Evolutionary conservation across 805 yeast genomes (phyloP).

Genomic region (Candida coquimbonensis): DNA sequence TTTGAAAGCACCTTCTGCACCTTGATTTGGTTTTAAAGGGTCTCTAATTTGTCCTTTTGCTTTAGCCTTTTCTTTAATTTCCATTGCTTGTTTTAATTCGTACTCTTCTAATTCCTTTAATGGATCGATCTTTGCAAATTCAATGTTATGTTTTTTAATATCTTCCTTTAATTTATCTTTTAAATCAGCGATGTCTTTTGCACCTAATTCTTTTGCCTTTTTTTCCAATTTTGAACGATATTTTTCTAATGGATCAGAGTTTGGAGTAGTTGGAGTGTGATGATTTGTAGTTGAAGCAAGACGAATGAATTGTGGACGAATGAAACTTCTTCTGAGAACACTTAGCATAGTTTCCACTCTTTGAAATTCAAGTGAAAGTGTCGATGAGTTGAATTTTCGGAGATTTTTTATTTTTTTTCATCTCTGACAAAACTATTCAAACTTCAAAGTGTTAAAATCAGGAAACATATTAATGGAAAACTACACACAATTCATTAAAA

Average conservation of each 20-base stretch:
- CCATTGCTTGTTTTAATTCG: constrained; percentile 29
- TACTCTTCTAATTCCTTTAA: constrained; percentile 56
- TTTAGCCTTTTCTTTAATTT: constrained; percentile 21
- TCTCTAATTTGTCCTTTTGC: constrained; percentile 24
- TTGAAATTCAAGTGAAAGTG: too few species aligned
- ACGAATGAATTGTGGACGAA: neutral
- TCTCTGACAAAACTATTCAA: too few species aligned
- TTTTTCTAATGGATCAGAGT: constrained; percentile 16
- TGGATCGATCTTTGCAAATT: constrained; percentile 61
- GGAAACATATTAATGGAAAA: too few species aligned
- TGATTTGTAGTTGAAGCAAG: constrained; percentile 5
- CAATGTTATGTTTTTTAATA: constrained; percentile 47
- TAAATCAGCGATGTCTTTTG: constrained; percentile 47
- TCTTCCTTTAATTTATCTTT: constrained; percentile 55
- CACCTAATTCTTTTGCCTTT: constrained; percentile 37
- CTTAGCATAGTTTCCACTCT: neutral
- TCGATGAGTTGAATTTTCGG: too few species aligned
- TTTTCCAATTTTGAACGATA: constrained; percentile 31
- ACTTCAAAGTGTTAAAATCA: too few species aligned
- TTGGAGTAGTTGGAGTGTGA: neutral
- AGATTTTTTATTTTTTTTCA: too few species aligned
- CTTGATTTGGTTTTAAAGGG: constrained; percentile 30
- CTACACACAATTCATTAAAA: too few species aligned
- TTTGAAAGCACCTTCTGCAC: constrained; percentile 52
- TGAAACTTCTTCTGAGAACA: neutral